A percentile compares a stretch with the other conserved stretches of the same genome.
These are phyloP conservation scores for Acanthamoeba castellanii DNA, from an alignment of 208 protist genomes.

Conservation along the genomic window DNA sequence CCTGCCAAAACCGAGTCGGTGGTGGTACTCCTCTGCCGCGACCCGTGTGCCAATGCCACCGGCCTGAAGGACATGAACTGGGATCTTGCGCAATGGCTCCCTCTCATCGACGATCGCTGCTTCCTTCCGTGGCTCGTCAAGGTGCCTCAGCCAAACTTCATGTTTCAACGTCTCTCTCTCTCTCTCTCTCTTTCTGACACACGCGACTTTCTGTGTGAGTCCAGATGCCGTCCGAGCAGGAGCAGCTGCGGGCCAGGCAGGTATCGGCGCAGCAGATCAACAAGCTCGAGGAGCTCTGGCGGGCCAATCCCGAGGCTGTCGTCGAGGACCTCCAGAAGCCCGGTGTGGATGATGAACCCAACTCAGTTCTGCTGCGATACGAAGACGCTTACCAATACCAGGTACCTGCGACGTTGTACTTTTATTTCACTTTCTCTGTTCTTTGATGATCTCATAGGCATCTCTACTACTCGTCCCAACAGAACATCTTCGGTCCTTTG, in stretches of 20 bases:
- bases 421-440: background rate
- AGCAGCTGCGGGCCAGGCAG: slow-evolving; percentile 86
- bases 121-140: slow-evolving; percentile 96
- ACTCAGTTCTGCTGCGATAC: slow-evolving; percentile 89
- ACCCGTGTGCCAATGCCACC: slow-evolving; percentile 85
- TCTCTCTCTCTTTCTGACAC: background rate
- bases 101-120: slow-evolving; percentile 93
- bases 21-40: slow-evolving; percentile 95
- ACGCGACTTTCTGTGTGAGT: no score
- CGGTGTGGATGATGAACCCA: slow-evolving; percentile 87
- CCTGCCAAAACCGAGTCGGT: slow-evolving; percentile 94
- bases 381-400: slow-evolving; percentile 95
- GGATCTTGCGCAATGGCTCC: slow-evolving; percentile 94
- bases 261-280: slow-evolving; percentile 92
- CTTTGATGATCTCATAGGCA: background rate
- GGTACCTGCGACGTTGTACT: background rate
- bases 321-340: slow-evolving; percentile 90
- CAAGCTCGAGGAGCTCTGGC: slow-evolving; percentile 95
- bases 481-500: slow-evolving; percentile 92
- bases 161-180: background rate
- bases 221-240: slow-evolving; percentile 83
- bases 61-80: slow-evolving; percentile 90
- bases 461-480: background rate
- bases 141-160: background rate
- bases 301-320: slow-evolving; percentile 87